A percentile compares a stretch with the other conserved stretches of the same genome.
These are phyloP conservation scores for Suillus luteus DNA, from an alignment of 768 basidiomycete genomes.

Conservation along the genomic window DNA sequence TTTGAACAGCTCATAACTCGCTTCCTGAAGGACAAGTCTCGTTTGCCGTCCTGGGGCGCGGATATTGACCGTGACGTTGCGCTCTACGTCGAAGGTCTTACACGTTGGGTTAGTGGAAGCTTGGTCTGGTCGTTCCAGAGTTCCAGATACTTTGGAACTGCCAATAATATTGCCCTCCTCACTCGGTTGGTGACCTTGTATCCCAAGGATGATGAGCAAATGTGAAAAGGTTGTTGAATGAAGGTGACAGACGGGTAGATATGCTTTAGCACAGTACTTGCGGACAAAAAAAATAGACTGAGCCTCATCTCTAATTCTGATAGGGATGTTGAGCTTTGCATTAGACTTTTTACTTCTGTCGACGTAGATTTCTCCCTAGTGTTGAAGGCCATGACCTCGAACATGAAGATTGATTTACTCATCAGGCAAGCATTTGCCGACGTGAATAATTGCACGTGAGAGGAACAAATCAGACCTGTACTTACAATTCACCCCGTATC, in stretches of 20 bases:
- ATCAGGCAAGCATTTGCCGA: no score
- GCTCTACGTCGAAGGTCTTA: slow-evolving; percentile 54
- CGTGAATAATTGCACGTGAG: no score
- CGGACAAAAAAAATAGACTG: no score
- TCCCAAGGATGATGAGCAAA: not conserved
- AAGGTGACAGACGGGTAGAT: not conserved
- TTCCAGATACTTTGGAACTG: slow-evolving; percentile 64
- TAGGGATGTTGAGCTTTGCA: no score
- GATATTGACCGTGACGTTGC: slow-evolving; percentile 52
- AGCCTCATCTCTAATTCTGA: no score
- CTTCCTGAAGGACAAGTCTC: slow-evolving; percentile 47
- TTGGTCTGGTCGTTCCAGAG: slow-evolving; percentile 73
- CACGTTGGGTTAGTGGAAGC: slow-evolving; percentile 65
- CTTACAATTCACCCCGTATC: no score
- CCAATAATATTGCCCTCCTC: not conserved
- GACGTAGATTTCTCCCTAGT: no score
- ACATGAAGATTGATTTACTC: no score
- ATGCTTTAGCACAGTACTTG: no score
- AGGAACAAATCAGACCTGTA: no score
- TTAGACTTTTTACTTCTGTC: no score
- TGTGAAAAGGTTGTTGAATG: not conserved
- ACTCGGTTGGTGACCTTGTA: not conserved
- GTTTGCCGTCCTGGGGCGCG: slow-evolving; percentile 52
- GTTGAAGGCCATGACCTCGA: no score
- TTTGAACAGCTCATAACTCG: slow-evolving; percentile 52